Evolutionary conservation across 2,329 filamentous ascomycete species (phyloP).

Genomic region (Exophiala aquamarina): DNA sequence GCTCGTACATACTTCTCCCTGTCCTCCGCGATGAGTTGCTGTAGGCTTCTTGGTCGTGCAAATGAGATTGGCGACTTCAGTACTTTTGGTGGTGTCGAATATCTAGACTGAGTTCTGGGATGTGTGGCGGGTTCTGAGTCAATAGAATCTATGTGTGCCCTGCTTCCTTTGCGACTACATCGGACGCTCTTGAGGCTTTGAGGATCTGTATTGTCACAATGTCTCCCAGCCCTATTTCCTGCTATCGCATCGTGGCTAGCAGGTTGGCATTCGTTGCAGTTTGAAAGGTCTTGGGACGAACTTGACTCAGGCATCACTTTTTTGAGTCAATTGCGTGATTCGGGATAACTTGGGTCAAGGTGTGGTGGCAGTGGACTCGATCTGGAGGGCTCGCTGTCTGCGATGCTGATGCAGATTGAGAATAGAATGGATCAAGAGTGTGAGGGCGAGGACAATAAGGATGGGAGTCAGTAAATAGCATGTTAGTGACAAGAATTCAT

Average conservation of each 20-base stretch:
- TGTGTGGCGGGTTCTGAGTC: no score
- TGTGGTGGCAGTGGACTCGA: conserved; percentile 12
- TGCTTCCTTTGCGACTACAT: no score
- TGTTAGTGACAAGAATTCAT: conserved; percentile 11
- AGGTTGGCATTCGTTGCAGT: no score
- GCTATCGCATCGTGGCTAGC: no score
- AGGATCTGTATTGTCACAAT: no score
- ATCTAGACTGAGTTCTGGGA: no score
- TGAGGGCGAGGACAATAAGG: conserved; percentile 21
- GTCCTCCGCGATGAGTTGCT: neutral
- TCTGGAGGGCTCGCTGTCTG: conserved; percentile 12
- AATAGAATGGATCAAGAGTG: conserved; percentile 22
- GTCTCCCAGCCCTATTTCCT: no score
- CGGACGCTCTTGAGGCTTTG: no score
- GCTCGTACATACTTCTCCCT: neutral
- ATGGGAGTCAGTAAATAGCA: conserved; percentile 19
- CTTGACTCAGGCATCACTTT: no score
- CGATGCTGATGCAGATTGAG: conserved; percentile 13
- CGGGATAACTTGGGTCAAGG: conserved; percentile 1
- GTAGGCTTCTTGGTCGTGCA: neutral
- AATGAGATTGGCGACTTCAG: neutral
- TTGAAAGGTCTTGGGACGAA: no score
- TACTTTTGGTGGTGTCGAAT: no score
- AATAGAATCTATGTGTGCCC: no score
- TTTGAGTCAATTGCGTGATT: conserved; percentile 4